These are phyloP conservation scores for Plasmodium gonderi DNA, from an alignment of 169 alveolate genomes.

Conservation along the genomic window DNA sequence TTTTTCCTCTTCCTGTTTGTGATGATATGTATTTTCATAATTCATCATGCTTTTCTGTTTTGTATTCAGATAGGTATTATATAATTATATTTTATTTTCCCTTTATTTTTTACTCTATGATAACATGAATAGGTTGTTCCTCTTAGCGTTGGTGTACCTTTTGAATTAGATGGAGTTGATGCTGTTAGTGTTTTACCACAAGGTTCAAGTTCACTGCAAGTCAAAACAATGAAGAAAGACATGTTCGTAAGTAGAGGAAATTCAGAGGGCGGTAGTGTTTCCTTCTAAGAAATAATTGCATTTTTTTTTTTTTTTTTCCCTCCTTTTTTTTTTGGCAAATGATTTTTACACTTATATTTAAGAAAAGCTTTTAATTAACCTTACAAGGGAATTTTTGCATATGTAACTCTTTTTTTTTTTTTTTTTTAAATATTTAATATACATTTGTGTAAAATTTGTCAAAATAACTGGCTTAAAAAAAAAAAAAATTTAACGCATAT, in stretches of 20 bases:
- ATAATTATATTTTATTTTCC: neutral
- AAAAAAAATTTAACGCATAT: neutral
- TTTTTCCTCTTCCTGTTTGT: too few relatives aligned
- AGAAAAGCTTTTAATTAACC: slow-evolving; percentile 43
- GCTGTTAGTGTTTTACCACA: slow-evolving; percentile 76
- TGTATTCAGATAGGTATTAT: neutral
- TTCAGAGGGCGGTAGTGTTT: slow-evolving; percentile 78
- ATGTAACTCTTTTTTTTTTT: neutral
- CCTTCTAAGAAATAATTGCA: slow-evolving; percentile 25
- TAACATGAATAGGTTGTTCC: slow-evolving; percentile 28
- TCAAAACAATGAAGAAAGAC: slow-evolving; percentile 71
- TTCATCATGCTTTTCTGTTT: too few relatives aligned
- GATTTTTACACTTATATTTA: neutral
- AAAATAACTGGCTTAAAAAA: neutral
- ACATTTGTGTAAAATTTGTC: neutral
- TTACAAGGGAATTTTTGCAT: neutral
- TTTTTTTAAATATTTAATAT: neutral
- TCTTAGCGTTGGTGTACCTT: slow-evolving; percentile 18
- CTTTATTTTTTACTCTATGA: neutral
- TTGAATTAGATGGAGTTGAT: slow-evolving; percentile 34
- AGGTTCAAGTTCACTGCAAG: slow-evolving; percentile 76
- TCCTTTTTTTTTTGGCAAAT: slow-evolving; percentile 19
- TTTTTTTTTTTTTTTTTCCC: neutral
- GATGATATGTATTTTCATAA: neutral
- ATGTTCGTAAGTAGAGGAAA: slow-evolving; percentile 76